Base-by-base conservation (phyloP, 352 stramenopile genomes). In the Phytophthora sansomeana region DNA sequence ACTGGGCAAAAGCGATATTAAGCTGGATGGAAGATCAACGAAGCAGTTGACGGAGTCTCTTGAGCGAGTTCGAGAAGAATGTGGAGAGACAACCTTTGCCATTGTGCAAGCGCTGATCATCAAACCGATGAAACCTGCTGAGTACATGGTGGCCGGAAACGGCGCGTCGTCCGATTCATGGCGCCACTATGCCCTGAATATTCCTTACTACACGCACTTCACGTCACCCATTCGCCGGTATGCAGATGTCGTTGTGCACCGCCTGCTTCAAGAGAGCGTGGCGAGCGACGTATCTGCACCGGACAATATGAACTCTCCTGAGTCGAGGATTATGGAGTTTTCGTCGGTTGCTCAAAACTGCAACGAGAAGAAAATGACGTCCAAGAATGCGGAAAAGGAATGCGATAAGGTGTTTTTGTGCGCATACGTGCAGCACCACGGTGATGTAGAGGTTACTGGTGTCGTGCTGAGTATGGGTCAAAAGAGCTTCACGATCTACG, bases 181-280 rank as follows among this genome's bases (percentile, higher is more conserved):
- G 93, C 74, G 86, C 11, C 97, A 99, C 77, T 99, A 98, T 69
- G 97, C 95, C 7, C 74, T 99, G 28, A 98, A 98, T 62, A 98
- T 99, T 58, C 96, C 95, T 8, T 98, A 98, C 78, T 99, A 99
- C 69, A 99, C 97, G 24, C 97, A 99, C 69, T 99, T 99, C 62
- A 99, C 97, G n/a, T 98, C 85, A 17, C 97, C 97, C 1, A 99
- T 99, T 81, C 84, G 97, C 39, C 82, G 96, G 47, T 99, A 99
- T 68, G 85, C 89, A 0, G 89, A 95, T 30, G 83, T 95, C 36
- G 80, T 90, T n/a, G 86, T 95, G 13, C 86, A 95, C 33, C 81
- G 84, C 1, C 41, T 93, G 19, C 61, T 95, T 30, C 77, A 89
- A 47, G 75, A 87, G 38, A 90, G 80, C 36, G 43, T 91, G 10